These are phyloP conservation scores for Aspergillus pseudoglaucus DNA, from an alignment of 2,329 filamentous ascomycete genomes.

Conservation along the genomic window DNA sequence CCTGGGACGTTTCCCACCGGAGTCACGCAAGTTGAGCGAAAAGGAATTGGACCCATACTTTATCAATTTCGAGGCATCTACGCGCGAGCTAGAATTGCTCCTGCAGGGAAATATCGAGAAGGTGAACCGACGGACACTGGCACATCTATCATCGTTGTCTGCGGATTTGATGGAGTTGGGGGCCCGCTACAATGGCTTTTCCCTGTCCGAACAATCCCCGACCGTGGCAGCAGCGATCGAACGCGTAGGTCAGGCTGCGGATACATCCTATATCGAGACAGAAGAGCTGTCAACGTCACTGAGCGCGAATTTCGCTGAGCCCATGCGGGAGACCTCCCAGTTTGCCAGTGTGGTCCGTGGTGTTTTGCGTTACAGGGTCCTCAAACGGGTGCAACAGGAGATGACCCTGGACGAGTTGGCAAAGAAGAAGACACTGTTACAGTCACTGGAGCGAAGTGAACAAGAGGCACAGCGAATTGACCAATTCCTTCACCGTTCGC, in stretches of 20 bases:
- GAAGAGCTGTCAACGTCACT: slow-evolving; percentile 81
- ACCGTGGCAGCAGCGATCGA: slow-evolving; percentile 90
- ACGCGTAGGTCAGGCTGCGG: slow-evolving; percentile 85
- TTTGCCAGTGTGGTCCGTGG: slow-evolving; percentile 90
- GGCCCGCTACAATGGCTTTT: slow-evolving; percentile 94
- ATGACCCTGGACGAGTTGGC: slow-evolving; percentile 90
- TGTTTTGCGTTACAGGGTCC: slow-evolving; percentile 79
- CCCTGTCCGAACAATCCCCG: slow-evolving; percentile 82
- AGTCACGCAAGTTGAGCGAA: slow-evolving; percentile 69
- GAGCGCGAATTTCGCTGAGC: slow-evolving; percentile 92
- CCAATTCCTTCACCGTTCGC: slow-evolving; percentile 65
- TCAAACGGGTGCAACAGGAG: slow-evolving; percentile 95
- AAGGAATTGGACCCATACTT: slow-evolving; percentile 95
- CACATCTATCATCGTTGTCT: slow-evolving; percentile 74
- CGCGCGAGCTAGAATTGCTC: slow-evolving; percentile 81
- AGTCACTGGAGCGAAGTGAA: slow-evolving; percentile 89
- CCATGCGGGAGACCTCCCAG: slow-evolving; percentile 95
- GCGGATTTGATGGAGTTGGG: slow-evolving; percentile 88
- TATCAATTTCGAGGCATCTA: slow-evolving; percentile 83
- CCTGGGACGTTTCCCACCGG: slow-evolving; percentile 75
- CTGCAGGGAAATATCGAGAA: slow-evolving; percentile 94
- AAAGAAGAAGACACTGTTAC: slow-evolving; percentile 75
- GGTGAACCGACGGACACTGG: slow-evolving; percentile 82
- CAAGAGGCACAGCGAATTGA: slow-evolving; percentile 88
- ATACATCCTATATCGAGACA: slow-evolving; percentile 92